These are phyloP conservation scores for Penicillium canescens DNA, from an alignment of 495 filamentous ascomycete genomes.

Conservation along the genomic window DNA sequence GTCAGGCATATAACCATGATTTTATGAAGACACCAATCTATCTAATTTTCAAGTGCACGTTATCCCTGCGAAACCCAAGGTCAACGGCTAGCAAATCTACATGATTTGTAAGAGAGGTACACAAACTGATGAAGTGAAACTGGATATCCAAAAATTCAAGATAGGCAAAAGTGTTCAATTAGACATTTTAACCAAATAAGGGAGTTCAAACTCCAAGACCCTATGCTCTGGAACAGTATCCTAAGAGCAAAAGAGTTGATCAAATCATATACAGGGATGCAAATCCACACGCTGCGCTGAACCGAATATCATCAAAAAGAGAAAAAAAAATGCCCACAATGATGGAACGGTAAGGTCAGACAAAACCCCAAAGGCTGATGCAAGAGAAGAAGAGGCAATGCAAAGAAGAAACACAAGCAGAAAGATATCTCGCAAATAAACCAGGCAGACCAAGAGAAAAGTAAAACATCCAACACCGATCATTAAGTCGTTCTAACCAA, in stretches of 20 bases:
- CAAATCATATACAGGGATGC: conserved; percentile 23
- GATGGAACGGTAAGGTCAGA: neutral
- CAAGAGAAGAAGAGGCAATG: conserved; percentile 6
- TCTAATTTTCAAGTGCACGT: neutral
- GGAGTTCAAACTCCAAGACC: conserved; percentile 8
- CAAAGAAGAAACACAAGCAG: conserved; percentile 12
- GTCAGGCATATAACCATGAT: conserved; percentile 18
- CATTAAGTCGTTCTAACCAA: conserved; percentile 28
- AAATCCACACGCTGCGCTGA: conserved; percentile 23
- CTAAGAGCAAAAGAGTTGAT: conserved; percentile 1
- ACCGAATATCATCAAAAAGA: conserved; percentile 8
- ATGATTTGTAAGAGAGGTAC: neutral
- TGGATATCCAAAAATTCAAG: neutral
- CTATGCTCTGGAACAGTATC: conserved; percentile 11
- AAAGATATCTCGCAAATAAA: conserved; percentile 20
- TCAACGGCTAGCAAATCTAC: no score
- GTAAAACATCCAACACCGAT: conserved; percentile 26
- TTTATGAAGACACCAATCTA: conserved; percentile 5
- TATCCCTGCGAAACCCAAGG: neutral
- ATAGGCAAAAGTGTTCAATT: conserved; percentile 6
- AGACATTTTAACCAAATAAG: conserved; percentile 3
- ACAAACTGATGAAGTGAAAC: neutral
- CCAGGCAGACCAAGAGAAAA: conserved; percentile 11
- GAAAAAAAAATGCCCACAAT: neutral
- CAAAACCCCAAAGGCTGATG: conserved; percentile 10